A percentile compares a stretch with the other conserved stretches of the same genome.
phyloP scores from a whole-genome alignment of 495 filamentous ascomycete species.

The Penicillium maclennaniae region DNA sequence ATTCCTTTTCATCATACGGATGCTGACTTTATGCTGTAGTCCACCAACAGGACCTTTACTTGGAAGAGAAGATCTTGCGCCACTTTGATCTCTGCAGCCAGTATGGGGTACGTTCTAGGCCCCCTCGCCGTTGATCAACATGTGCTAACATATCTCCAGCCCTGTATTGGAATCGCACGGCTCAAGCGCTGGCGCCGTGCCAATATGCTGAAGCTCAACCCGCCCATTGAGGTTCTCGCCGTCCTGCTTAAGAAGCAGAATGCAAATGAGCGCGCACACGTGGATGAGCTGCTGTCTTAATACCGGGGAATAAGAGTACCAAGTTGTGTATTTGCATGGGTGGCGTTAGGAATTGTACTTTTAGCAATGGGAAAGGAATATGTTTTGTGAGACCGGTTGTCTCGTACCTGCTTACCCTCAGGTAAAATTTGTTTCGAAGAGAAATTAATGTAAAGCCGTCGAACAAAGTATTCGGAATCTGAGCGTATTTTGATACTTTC shows the following conservation, averaged over 20 bases:
- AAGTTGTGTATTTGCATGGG: neutral
- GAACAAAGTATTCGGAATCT: no score
- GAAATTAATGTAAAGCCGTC: no score
- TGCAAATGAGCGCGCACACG: constrained; percentile 59
- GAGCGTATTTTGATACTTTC: no score
- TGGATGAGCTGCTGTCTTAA: constrained; percentile 72
- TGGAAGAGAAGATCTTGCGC: constrained; percentile 79
- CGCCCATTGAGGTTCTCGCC: constrained; percentile 88
- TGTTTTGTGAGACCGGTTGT: neutral
- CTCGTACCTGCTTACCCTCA: neutral
- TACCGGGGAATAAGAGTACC: neutral
- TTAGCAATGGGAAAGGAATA: neutral
- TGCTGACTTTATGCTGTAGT: constrained; percentile 37
- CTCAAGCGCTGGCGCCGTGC: constrained; percentile 87
- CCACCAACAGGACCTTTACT: constrained; percentile 66
- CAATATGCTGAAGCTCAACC: constrained; percentile 69
- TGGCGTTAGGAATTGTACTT: neutral
- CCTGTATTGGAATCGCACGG: constrained; percentile 80
- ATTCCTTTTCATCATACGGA: neutral
- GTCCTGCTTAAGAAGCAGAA: constrained; percentile 69
- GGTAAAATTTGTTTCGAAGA: no score
- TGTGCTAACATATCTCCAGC: constrained; percentile 48
- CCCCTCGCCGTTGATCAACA: neutral
- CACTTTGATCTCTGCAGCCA: constrained; percentile 86
- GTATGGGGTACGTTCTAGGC: constrained; percentile 71